A percentile compares a stretch with the other conserved stretches of the same genome.
phyloP scores from a whole-genome alignment of 768 basidiomycete genomes.

The Boletus pseudopeckii region DNA sequence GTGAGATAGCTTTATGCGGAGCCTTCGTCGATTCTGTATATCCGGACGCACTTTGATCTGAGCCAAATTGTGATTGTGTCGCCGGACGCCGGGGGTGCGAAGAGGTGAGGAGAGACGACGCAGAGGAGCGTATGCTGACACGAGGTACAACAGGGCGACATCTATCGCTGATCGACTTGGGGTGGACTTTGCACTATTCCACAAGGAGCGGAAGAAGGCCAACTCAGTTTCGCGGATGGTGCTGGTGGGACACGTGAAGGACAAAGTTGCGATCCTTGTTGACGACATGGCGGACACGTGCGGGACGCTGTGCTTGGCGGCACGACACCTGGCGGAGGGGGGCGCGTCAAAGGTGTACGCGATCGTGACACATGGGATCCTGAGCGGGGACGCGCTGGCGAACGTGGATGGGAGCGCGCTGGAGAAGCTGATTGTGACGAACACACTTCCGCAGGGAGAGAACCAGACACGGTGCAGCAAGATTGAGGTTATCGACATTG shows the following conservation, averaged over 20 bases:
- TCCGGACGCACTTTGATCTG: constrained; percentile 86
- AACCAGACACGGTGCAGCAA: constrained; percentile 71
- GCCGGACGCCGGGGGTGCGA: constrained; percentile 97
- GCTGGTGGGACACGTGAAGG: constrained; percentile 90
- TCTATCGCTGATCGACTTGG: constrained; percentile 95
- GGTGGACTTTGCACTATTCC: constrained; percentile 97
- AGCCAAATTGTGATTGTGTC: constrained; percentile 91
- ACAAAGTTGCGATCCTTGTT: constrained; percentile 90
- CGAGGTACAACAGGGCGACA: constrained; percentile 64
- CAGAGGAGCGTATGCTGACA: constrained; percentile 12
- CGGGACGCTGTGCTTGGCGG: constrained; percentile 90
- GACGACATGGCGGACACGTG: constrained; percentile 99
- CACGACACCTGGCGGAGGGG: constrained; percentile 82
- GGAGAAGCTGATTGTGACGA: constrained; percentile 96
- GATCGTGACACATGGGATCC: constrained; percentile 94
- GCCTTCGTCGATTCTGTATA: constrained; percentile 91
- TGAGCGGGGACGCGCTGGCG: constrained; percentile 85
- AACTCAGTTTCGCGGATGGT: constrained; percentile 95
- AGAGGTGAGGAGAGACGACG: constrained; percentile 56
- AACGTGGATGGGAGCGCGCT: constrained; percentile 69
- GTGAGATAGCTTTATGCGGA: constrained; percentile 81
- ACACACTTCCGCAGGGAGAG: constrained; percentile 88
- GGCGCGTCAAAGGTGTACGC: constrained; percentile 85
- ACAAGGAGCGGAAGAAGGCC: constrained; percentile 97
- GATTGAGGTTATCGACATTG: constrained; percentile 93